Conservation (phyloP, 2,329 filamentous ascomycete genomes). For the Hymenoscyphus repandus region DNA sequence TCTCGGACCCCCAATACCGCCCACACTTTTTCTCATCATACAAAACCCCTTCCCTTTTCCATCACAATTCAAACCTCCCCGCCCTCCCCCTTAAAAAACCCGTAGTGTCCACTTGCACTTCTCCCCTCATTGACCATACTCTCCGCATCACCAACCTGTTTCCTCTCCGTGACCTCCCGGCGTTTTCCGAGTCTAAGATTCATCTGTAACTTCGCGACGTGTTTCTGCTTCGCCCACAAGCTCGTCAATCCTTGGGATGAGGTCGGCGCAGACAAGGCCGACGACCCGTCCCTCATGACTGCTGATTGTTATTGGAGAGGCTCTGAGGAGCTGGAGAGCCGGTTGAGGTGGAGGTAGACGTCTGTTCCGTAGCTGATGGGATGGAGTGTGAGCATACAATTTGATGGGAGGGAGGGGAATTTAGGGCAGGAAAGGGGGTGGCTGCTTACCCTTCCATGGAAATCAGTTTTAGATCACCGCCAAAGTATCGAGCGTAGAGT, state of each 20-base stretch:
- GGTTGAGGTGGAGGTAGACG: conserved; percentile 95
- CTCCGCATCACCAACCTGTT: conserved; percentile 86
- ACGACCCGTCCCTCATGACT: conserved; percentile 71
- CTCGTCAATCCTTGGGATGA: conserved; percentile 59
- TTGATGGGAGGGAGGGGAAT: neutral
- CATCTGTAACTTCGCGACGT: conserved; percentile 25
- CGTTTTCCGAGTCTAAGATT: conserved; percentile 63
- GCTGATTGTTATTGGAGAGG: conserved; percentile 83
- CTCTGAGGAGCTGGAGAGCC: conserved; percentile 90
- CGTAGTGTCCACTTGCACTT: conserved; percentile 25
- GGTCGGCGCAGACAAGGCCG: conserved; percentile 30
- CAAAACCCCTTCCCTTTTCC: conserved; percentile 25
- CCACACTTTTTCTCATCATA: neutral
- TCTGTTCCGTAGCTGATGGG: conserved; percentile 85
- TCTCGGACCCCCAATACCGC: too few species aligned
- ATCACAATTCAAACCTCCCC: conserved; percentile 27
- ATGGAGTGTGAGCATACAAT: conserved; percentile 6
- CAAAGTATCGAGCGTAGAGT: conserved; percentile 94
- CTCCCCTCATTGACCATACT: conserved; percentile 57
- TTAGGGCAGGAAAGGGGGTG: neutral
- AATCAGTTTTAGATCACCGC: conserved; percentile 93
- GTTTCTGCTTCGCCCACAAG: conserved; percentile 44
- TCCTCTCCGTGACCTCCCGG: conserved; percentile 72
- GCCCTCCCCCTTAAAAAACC: conserved; percentile 30
- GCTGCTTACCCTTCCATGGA: conserved; percentile 98